These are phyloP conservation scores for Craspedostauros australis DNA, from an alignment of 108 stramenopile species.

Conservation along the genomic window DNA sequence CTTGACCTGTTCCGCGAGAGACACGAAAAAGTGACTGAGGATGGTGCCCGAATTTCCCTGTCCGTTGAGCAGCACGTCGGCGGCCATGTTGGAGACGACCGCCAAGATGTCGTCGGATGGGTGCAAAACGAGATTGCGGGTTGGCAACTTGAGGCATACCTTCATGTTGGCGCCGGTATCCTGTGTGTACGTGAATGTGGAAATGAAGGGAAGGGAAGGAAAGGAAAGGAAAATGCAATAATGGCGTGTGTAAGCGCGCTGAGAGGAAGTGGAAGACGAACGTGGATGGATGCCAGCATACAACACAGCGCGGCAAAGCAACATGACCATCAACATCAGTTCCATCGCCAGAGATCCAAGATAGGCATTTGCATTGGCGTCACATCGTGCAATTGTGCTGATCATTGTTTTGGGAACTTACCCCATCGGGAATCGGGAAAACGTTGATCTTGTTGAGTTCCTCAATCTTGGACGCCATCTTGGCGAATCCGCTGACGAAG, in stretches of 20 bases:
- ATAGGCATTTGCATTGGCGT: too few relatives aligned
- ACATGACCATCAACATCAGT: too few relatives aligned
- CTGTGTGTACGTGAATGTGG: too few relatives aligned
- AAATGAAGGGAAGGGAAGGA: too few relatives aligned
- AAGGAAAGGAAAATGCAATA: too few relatives aligned
- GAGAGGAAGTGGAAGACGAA: too few relatives aligned
- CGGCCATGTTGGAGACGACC: constrained; percentile 23
- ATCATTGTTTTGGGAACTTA: too few relatives aligned
- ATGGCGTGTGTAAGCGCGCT: too few relatives aligned
- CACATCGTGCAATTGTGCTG: too few relatives aligned
- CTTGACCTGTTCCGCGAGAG: constrained; percentile 16
- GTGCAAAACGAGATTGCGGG: constrained; percentile 15
- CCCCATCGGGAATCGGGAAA: constrained; percentile 36
- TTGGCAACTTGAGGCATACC: constrained; percentile 25
- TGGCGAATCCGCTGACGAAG: constrained; percentile 20
- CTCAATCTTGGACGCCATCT: constrained; percentile 15
- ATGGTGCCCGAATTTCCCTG: constrained; percentile 34
- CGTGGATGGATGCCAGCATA: too few relatives aligned
- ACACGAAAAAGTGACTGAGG: constrained; percentile 20
- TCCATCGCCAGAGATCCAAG: too few relatives aligned
- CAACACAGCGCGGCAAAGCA: too few relatives aligned
- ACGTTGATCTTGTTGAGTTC: constrained; percentile 35
- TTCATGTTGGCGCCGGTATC: constrained; percentile 41
- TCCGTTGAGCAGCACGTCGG: constrained; percentile 27
- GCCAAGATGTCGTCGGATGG: constrained; percentile 5